Conservation (phyloP, 805 yeast genomes). For the Candida argentea region DNA sequence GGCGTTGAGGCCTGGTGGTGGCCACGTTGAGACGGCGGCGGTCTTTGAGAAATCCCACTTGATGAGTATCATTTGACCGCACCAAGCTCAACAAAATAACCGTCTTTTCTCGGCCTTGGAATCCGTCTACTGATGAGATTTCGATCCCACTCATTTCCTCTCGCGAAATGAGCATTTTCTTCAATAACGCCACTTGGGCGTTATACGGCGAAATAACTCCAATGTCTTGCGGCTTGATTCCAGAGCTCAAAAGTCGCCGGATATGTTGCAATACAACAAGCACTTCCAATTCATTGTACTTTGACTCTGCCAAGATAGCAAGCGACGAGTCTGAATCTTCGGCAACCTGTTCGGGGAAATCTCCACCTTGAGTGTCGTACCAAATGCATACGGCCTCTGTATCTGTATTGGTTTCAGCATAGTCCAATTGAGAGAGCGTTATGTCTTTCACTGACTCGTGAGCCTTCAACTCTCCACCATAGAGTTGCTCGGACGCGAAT, state of each 20-base stretch:
- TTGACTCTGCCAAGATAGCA: slow-evolving; percentile 36
- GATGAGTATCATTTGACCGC: slow-evolving; percentile 59
- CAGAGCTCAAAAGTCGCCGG: slow-evolving; percentile 35
- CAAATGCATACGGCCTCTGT: slow-evolving; percentile 53
- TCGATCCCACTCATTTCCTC: slow-evolving; percentile 39
- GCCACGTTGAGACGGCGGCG: slow-evolving; percentile 83
- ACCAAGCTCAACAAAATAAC: slow-evolving; percentile 73
- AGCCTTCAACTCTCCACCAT: slow-evolving; percentile 54
- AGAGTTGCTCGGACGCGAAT: slow-evolving; percentile 62
- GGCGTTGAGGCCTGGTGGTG: slow-evolving; percentile 81
- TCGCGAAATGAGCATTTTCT: slow-evolving; percentile 15
- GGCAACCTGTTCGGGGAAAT: slow-evolving; percentile 50
- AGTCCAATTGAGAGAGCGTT: slow-evolving; percentile 41
- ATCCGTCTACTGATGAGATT: slow-evolving; percentile 88
- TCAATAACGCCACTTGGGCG: slow-evolving; percentile 68
- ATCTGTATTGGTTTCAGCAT: slow-evolving; percentile 39
- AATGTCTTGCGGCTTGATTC: slow-evolving; percentile 47
- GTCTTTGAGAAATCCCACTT: slow-evolving; percentile 78
- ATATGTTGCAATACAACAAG: slow-evolving; percentile 51
- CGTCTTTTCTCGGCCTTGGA: slow-evolving; percentile 94
- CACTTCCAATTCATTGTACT: slow-evolving; percentile 71
- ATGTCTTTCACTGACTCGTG: slow-evolving; percentile 45
- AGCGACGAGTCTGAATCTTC: slow-evolving; percentile 16
- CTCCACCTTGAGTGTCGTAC: slow-evolving; percentile 93
- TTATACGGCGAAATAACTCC: slow-evolving; percentile 88